These are phyloP conservation scores for Herpetomonas tarakana DNA, from an alignment of 208 protist species.

Conservation along the genomic window DNA sequence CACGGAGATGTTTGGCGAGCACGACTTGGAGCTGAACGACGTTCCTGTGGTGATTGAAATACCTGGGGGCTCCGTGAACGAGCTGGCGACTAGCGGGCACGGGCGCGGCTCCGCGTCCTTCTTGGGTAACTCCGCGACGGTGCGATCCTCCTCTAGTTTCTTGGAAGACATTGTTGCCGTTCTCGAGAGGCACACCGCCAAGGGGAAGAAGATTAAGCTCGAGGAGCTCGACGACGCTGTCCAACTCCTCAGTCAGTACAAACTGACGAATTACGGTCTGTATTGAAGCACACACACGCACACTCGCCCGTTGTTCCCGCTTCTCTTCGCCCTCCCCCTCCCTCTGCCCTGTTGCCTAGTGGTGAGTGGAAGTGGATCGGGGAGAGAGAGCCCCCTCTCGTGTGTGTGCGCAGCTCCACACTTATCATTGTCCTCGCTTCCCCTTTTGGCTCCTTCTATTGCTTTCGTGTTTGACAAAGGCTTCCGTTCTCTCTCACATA, in stretches of 20 bases:
- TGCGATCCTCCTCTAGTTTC: slow-evolving; percentile 27
- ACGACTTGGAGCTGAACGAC: slow-evolving; percentile 12
- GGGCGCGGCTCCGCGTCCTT: slow-evolving; percentile 5
- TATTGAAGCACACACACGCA: neutral
- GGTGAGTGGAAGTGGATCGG: no score
- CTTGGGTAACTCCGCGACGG: neutral
- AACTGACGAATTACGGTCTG: slow-evolving; percentile 7
- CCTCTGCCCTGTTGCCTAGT: no score
- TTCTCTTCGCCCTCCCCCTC: no score
- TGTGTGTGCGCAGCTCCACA: no score
- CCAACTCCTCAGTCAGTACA: slow-evolving; percentile 50
- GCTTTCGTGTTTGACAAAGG: no score
- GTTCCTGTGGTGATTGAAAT: slow-evolving; percentile 55
- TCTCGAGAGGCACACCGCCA: slow-evolving; percentile 30
- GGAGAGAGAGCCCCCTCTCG: no score
- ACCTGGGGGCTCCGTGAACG: slow-evolving; percentile 9
- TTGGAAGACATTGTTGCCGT: slow-evolving; percentile 48
- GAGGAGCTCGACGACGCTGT: slow-evolving; percentile 49
- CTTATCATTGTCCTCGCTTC: slow-evolving; percentile 6
- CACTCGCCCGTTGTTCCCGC: neutral
- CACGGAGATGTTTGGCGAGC: slow-evolving; percentile 41
- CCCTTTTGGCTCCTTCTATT: no score
- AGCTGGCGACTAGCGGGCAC: slow-evolving; percentile 5
- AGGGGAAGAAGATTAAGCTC: slow-evolving; percentile 32
- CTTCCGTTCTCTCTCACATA: no score